Conservation (phyloP, 257 asterid genomes). For the Lycium barbarum region DNA sequence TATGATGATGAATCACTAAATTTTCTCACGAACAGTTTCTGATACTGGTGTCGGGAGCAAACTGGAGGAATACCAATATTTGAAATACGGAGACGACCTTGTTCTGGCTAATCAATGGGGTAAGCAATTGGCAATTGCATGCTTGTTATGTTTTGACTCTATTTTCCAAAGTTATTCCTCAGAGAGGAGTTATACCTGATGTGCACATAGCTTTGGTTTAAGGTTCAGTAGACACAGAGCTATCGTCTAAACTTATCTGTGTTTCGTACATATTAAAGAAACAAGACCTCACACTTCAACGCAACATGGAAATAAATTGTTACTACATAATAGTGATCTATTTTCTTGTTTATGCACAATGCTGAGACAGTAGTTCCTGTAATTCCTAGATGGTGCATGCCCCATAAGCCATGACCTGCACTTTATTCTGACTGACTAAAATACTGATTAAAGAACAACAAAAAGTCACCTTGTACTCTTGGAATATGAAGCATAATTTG, state of each 20-base stretch:
- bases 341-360: not conserved
- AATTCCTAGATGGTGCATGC: not conserved
- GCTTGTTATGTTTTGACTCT: slow-evolving; percentile 15
- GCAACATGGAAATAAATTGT: not conserved
- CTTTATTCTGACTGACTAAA: not conserved
- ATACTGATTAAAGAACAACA: not conserved
- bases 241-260: not conserved
- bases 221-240: slow-evolving; percentile 2
- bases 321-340: not conserved
- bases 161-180: not conserved
- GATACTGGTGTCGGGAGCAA: slow-evolving; percentile 79
- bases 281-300: not conserved
- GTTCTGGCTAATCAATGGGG: slow-evolving; percentile 65
- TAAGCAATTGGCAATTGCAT: slow-evolving; percentile 39
- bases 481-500: not conserved
- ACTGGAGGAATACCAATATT: slow-evolving; percentile 62
- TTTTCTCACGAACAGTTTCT: slow-evolving; percentile 64
- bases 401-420: slow-evolving; percentile 5
- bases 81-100: slow-evolving; percentile 43
- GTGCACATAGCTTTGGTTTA: slow-evolving; percentile 7
- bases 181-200: slow-evolving; percentile 15
- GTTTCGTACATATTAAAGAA: not conserved
- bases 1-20: slow-evolving; percentile 25
- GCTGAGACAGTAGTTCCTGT: not conserved
- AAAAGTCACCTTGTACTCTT: not conserved